Conservation (phyloP, 495 filamentous ascomycete genomes). For the Xylaria palmicola region DNA sequence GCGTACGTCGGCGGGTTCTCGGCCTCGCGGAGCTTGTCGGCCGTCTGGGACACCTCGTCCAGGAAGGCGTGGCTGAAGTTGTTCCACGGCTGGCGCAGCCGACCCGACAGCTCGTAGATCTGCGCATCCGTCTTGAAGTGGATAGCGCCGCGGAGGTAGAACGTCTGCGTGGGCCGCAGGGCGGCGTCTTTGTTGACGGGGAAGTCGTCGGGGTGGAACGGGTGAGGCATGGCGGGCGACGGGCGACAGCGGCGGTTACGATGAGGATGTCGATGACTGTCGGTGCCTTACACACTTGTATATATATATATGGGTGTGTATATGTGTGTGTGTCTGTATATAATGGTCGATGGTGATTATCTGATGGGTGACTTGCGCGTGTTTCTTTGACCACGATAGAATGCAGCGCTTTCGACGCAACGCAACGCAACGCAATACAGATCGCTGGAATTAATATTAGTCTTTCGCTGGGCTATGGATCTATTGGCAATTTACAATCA, state of each 20-base stretch:
- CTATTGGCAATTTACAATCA: neutral
- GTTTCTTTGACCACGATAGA: neutral
- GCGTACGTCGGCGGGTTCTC: conserved; percentile 14
- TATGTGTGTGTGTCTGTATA: too few species aligned
- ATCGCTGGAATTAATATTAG: neutral
- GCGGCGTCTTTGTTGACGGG: conserved; percentile 25
- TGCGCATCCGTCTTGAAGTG: conserved; percentile 30
- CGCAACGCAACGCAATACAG: neutral
- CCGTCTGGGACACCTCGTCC: conserved; percentile 20
- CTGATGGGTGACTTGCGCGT: neutral
- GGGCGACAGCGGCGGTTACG: too few species aligned
- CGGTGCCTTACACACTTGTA: too few species aligned
- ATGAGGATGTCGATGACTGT: neutral
- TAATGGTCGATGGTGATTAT: too few species aligned
- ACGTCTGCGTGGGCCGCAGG: conserved; percentile 19
- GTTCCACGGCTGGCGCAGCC: conserved; percentile 13
- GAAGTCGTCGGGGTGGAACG: conserved; percentile 34
- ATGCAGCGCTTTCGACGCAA: neutral
- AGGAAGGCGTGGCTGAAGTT: conserved; percentile 32
- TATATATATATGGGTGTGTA: neutral
- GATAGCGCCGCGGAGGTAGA: conserved; percentile 29
- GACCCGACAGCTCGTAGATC: conserved; percentile 22
- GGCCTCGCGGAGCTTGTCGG: conserved; percentile 6
- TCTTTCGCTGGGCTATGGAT: neutral
- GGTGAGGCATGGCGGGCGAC: conserved; percentile 24